Base-by-base conservation (phyloP, 352 stramenopile genomes). In the Globisporangium nagaii region DNA sequence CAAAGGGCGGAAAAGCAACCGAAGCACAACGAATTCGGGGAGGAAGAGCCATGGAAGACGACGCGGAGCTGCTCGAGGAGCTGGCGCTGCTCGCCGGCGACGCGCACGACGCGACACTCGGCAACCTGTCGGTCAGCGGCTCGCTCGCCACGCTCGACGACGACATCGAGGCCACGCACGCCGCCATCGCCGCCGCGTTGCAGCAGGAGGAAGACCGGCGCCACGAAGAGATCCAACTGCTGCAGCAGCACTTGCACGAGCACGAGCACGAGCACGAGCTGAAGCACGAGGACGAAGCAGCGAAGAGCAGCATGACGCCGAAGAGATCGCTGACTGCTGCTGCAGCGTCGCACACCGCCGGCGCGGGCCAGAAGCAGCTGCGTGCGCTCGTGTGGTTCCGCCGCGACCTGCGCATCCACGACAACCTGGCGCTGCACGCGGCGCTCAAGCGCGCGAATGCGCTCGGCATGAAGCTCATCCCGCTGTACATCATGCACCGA, bases 321-420 rank as follows among this genome's bases (percentile, higher is more conserved):
- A 47, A 47, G 24, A 3, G 13, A 3, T 9, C 40, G 2, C 4
- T 46, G 12, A 13, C 22, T 13, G 24, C 24, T 7, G 8, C 39
- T 3, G 39, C 39, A 28, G 39, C 9, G 11, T n/a, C 24, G n/a
- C n/a, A n/a, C 20, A 8, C 4, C 1, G 22, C 22, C 2, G 41
- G 3, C 9, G 12, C 4, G 2, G 22, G 3, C 9, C 47, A 35
- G 20, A 10, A 15, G 12, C 47, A 36, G 30, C 35, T 37, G 24
- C 24, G 79, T 11, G 56, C 70, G 30, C 67, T 91, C 44, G 53
- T 91, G 42, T 98, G 96, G 95, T 98, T 99, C 63, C 87, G 96
- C 8, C 98, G 98, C 60, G 93, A 96, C 47, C 71, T 99, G 50
- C 77, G 96, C 41, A 69, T 99, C 37, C 91, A 98, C 68, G 96